phyloP scores from a whole-genome alignment of 805 yeast genomes.

The Starmerella stellata region DNA sequence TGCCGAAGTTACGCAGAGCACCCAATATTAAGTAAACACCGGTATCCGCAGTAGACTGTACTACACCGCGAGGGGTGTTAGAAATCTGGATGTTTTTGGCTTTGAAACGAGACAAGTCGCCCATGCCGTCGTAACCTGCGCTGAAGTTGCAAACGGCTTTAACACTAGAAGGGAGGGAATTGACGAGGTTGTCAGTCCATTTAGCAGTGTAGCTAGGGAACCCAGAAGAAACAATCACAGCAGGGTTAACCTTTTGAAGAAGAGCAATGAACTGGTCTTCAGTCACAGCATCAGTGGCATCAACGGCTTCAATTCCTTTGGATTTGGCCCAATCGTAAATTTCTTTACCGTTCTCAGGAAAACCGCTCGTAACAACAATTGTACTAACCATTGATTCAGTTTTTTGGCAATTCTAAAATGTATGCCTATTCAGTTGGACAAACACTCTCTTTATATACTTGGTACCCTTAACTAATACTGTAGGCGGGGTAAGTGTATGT shows the following conservation, averaged over 20 bases:
- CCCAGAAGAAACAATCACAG: constrained; percentile 29
- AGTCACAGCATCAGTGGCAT: constrained; percentile 22
- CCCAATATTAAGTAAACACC: constrained; percentile 34
- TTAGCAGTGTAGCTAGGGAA: constrained; percentile 27
- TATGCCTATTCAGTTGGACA: neutral
- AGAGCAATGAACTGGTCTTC: constrained; percentile 28
- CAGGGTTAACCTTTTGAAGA: constrained; percentile 24
- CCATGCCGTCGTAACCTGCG: constrained; percentile 40
- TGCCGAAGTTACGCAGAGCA: constrained; percentile 32
- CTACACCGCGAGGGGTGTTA: constrained; percentile 37
- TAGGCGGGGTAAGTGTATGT: too few species aligned
- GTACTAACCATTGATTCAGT: neutral
- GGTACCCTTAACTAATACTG: too few species aligned
- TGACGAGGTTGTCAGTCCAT: constrained; percentile 30
- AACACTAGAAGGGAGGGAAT: constrained; percentile 25
- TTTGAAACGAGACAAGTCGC: constrained; percentile 29
- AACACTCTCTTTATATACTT: too few species aligned
- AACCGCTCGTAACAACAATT: neutral
- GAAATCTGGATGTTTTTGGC: constrained; percentile 30
- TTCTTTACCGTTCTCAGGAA: constrained; percentile 6
- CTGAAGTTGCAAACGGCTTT: constrained; percentile 34
- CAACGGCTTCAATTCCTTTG: constrained; percentile 31
- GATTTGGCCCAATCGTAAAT: constrained; percentile 28
- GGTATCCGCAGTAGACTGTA: constrained; percentile 41
- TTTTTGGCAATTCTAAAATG: neutral